Evolutionary conservation across 2,329 filamentous ascomycete species (phyloP).

Genomic region (Colletotrichum australisinense): DNA sequence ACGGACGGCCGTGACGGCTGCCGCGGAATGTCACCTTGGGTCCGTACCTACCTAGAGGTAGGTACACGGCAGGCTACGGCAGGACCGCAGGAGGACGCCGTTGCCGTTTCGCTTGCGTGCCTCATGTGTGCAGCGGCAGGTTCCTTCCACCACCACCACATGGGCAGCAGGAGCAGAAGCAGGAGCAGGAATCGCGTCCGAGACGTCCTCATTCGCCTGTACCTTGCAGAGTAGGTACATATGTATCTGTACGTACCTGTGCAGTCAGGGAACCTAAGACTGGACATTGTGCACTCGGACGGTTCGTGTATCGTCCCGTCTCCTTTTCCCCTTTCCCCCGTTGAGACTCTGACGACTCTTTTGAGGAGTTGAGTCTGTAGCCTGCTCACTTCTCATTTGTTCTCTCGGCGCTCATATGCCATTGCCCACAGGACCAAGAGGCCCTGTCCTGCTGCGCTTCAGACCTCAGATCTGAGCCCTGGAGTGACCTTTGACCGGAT

Average conservation of each 20-base stretch:
- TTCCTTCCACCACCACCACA: not conserved
- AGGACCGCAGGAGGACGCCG: not conserved
- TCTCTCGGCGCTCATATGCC: constrained; percentile 13
- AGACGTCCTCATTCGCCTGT: constrained; percentile 3
- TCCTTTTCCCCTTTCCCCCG: not conserved
- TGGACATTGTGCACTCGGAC: not conserved
- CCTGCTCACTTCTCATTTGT: not conserved
- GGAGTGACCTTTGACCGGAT: constrained; percentile 22
- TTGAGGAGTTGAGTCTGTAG: no score
- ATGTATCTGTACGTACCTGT: not conserved
- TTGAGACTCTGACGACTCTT: not conserved
- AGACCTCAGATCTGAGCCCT: constrained; percentile 20
- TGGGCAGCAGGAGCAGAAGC: not conserved
- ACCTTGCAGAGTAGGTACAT: not conserved
- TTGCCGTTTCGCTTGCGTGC: not conserved
- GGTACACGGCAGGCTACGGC: no score
- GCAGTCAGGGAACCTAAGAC: not conserved
- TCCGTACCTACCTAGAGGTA: not conserved
- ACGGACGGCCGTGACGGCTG: constrained; percentile 5
- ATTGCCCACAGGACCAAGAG: not conserved
- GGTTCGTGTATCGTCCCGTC: not conserved
- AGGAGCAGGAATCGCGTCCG: not conserved
- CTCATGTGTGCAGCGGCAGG: not conserved
- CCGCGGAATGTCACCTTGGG: not conserved
- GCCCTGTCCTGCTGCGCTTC: constrained; percentile 30